phyloP scores from a whole-genome alignment of 148 eudicot genomes.

The Heliosperma pusillum region DNA sequence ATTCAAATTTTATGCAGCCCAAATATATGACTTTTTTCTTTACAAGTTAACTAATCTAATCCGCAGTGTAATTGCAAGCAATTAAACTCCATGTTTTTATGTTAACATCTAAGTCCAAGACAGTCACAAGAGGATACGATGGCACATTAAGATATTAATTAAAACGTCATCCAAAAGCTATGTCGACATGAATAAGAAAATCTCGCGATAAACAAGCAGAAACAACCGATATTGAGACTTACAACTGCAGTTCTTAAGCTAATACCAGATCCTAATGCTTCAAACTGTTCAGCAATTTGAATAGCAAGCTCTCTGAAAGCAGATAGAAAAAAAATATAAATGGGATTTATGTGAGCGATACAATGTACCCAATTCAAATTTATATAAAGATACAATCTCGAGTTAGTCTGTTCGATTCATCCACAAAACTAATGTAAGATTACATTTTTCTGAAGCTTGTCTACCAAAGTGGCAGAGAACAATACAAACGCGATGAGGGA shows the following conservation, averaged over 20 bases:
- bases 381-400: too few species aligned
- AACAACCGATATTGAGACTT: conserved; percentile 15
- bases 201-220: neutral
- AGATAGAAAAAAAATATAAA: conserved; percentile 46
- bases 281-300: conserved; percentile 92
- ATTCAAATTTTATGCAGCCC: neutral
- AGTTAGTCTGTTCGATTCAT: too few species aligned
- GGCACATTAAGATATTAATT: too few species aligned
- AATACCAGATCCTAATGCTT: conserved; percentile 45
- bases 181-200: neutral
- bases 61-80: neutral
- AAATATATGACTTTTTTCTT: neutral
- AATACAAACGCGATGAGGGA: neutral
- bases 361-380: too few species aligned
- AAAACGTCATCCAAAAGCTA: neutral
- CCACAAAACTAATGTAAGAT: too few species aligned
- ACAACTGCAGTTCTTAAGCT: conserved; percentile 82
- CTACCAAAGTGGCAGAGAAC: neutral
- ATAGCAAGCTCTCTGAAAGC: conserved; percentile 75
- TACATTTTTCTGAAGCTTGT: neutral
- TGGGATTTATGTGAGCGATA: too few species aligned
- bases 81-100: neutral
- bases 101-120: neutral
- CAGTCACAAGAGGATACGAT: neutral
- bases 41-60: neutral